Conservation (phyloP, 2,329 filamentous ascomycete genomes). For the Xylaria sp. region DNA sequence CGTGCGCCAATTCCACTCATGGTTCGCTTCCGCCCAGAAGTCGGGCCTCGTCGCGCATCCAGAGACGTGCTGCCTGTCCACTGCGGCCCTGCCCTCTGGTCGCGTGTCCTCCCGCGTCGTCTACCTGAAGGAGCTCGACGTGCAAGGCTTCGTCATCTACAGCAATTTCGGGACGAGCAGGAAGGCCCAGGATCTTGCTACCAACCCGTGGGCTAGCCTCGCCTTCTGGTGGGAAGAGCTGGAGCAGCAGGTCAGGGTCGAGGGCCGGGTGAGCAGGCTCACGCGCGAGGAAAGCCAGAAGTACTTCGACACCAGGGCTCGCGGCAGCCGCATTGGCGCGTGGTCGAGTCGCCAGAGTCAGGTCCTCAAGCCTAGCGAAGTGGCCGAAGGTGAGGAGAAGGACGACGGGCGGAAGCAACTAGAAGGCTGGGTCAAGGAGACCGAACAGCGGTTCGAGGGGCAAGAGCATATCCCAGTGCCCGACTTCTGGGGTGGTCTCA, state of each 20-base stretch:
- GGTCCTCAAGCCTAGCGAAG: conserved; percentile 58
- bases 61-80: conserved; percentile 87
- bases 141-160: conserved; percentile 84
- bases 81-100: conserved; percentile 80
- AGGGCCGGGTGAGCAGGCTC: conserved; percentile 73
- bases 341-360: conserved; percentile 92
- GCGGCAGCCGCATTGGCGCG: conserved; percentile 83
- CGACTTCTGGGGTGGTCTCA: conserved; percentile 90
- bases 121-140: conserved; percentile 93
- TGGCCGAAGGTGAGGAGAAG: conserved; percentile 37
- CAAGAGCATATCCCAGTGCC: conserved; percentile 84
- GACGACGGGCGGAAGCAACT: conserved; percentile 74
- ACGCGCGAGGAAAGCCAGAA: conserved; percentile 69
- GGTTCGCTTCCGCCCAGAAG: conserved; percentile 77
- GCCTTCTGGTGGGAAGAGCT: conserved; percentile 89
- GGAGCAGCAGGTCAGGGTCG: conserved; percentile 89
- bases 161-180: conserved; percentile 83
- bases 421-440: conserved; percentile 75
- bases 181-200: conserved; percentile 68
- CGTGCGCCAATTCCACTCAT: conserved; percentile 82
- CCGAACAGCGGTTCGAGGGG: conserved; percentile 74
- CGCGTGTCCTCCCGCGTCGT: conserved; percentile 84
- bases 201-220: conserved; percentile 77
- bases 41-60: conserved; percentile 65
- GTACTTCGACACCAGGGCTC: conserved; percentile 69